Conservation (phyloP, 495 filamentous ascomycete genomes). For the Cetradonia linearis region DNA sequence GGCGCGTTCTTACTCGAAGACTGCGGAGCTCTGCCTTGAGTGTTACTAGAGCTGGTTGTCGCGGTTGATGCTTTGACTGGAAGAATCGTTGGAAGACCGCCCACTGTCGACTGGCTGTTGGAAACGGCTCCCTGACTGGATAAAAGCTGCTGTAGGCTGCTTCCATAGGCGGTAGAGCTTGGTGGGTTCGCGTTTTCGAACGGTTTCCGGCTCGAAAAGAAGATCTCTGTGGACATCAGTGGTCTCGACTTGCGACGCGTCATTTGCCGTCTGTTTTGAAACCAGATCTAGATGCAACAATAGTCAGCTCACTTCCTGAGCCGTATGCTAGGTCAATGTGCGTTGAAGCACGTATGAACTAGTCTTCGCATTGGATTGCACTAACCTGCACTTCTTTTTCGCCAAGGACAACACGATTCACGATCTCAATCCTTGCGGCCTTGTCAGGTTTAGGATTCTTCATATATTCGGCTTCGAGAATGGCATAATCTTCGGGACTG, state of each 20-base stretch:
- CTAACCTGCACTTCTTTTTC: conserved; percentile 97
- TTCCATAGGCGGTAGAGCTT: conserved; percentile 4
- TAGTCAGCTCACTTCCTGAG: conserved; percentile 1
- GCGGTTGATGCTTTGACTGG: not conserved
- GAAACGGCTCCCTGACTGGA: conserved; percentile 10
- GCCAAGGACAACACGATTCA: conserved; percentile 73
- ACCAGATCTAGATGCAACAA: conserved; percentile 71
- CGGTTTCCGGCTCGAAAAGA: conserved; percentile 19
- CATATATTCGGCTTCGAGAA: conserved; percentile 81
- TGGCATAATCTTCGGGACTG: conserved; percentile 79
- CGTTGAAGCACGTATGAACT: not conserved
- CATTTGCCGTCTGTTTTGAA: conserved; percentile 94
- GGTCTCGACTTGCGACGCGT: conserved; percentile 84
- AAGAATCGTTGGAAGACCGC: not conserved
- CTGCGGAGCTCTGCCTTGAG: not conserved
- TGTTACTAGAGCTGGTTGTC: not conserved
- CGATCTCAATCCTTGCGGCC: conserved; percentile 69
- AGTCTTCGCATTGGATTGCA: conserved; percentile 15
- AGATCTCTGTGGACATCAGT: conserved; percentile 69
- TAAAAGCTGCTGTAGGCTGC: conserved; percentile 14
- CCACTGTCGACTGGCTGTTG: conserved; percentile 6
- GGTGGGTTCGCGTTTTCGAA: conserved; percentile 3
- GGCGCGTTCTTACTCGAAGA: not conserved
- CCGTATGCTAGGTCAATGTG: not conserved
- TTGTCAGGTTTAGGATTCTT: conserved; percentile 90